A percentile compares a stretch with the other conserved stretches of the same genome.
Evolutionary conservation across 768 basidiomycete species (phyloP).

Genomic region (Fomitopsis serialis): DNA sequence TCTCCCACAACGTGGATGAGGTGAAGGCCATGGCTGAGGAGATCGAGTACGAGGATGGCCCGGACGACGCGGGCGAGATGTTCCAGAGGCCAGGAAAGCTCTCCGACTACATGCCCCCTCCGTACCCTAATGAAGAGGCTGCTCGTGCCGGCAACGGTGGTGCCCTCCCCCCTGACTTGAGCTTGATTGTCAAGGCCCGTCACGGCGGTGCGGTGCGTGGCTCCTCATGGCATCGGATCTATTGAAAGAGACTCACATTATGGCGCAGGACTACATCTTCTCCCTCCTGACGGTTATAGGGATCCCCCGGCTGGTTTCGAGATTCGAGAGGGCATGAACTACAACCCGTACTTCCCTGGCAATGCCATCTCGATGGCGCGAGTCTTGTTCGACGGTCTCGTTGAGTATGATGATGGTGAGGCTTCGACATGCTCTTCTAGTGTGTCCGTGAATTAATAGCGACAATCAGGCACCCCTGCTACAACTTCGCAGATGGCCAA

Average conservation of each 20-base stretch:
- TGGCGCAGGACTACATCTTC: constrained; percentile 86
- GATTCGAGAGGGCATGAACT: constrained; percentile 96
- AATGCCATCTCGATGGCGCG: constrained; percentile 99
- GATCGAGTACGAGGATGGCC: constrained; percentile 94
- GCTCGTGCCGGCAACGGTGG: constrained; percentile 91
- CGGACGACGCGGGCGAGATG: constrained; percentile 94
- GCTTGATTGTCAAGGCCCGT: constrained; percentile 95
- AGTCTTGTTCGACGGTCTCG: constrained; percentile 90
- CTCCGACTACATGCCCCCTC: constrained; percentile 90
- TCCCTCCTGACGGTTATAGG: constrained; percentile 95
- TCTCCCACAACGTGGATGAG: constrained; percentile 93
- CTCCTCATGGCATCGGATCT: not conserved
- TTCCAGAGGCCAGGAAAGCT: constrained; percentile 98
- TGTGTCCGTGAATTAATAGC: not conserved
- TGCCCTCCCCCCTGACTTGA: constrained; percentile 95
- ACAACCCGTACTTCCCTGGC: constrained; percentile 98
- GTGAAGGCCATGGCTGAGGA: constrained; percentile 90
- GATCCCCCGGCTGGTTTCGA: constrained; percentile 95
- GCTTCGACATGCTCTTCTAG: not conserved
- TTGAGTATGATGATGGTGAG: constrained; percentile 93
- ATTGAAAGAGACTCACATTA: not conserved
- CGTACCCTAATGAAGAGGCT: constrained; percentile 98
- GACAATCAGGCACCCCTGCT: constrained; percentile 77
- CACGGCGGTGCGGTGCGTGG: constrained; percentile 90
- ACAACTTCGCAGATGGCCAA: constrained; percentile 99